Conservation (phyloP, 441 rosid species). For the Theobroma grandiflorum region DNA sequence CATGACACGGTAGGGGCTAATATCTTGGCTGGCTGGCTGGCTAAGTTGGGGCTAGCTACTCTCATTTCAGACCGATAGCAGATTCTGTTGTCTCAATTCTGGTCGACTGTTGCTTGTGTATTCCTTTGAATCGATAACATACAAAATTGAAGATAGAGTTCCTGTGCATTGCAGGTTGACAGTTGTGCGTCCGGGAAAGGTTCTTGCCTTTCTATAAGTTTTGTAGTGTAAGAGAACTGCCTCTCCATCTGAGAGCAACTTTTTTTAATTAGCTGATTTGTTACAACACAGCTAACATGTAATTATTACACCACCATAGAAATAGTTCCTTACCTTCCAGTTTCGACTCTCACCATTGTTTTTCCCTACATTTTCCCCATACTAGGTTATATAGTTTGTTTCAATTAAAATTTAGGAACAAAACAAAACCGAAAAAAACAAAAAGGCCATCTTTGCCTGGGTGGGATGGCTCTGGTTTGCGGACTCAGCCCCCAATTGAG, state of each 20-base stretch:
- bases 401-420: background rate
- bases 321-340: slow-evolving; percentile 8
- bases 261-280: slow-evolving; percentile 29
- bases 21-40: background rate
- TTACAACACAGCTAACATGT: slow-evolving; percentile 48
- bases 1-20: slow-evolving; percentile 26
- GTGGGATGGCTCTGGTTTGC: background rate
- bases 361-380: background rate
- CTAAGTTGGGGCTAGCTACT: slow-evolving; percentile 24
- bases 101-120: slow-evolving; percentile 10
- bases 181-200: slow-evolving; percentile 25
- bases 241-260: slow-evolving; percentile 20
- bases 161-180: slow-evolving; percentile 41
- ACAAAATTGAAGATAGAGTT: background rate
- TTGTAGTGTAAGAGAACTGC: slow-evolving; percentile 48
- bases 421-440: too few species aligned
- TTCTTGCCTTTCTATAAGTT: slow-evolving; percentile 38
- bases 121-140: slow-evolving; percentile 2
- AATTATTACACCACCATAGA: slow-evolving; percentile 46
- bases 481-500: background rate
- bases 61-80: slow-evolving; percentile 22
- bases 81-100: slow-evolving; percentile 11
- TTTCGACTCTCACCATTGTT: background rate
- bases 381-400: background rate
- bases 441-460: background rate